Conservation (phyloP, 2,329 filamentous ascomycete genomes). For the Plenodomus tracheiphilus region DNA sequence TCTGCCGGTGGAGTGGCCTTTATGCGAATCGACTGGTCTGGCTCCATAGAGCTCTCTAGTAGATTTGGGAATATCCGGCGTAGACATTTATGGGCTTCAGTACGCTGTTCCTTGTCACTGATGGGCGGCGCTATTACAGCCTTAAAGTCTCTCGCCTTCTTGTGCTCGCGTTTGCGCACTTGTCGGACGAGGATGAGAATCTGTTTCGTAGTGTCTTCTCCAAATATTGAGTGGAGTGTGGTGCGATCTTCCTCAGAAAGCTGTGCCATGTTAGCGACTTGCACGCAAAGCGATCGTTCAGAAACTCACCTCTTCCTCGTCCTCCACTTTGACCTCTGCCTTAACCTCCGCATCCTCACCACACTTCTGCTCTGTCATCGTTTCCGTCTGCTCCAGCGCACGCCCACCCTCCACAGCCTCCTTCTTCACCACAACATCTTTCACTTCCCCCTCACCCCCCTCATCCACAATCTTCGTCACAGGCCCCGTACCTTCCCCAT, state of each 20-base stretch:
- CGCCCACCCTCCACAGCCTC: conserved; percentile 7
- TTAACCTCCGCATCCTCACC: not conserved
- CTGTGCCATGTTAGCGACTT: conserved; percentile 19
- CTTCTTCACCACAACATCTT: conserved; percentile 10
- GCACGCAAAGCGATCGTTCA: not conserved
- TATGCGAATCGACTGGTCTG: conserved; percentile 68
- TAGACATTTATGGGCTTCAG: conserved; percentile 66
- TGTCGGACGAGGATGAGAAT: conserved; percentile 61
- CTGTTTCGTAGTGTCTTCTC: conserved; percentile 51
- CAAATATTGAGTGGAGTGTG: conserved; percentile 54
- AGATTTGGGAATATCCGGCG: conserved; percentile 78
- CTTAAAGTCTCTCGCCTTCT: conserved; percentile 61
- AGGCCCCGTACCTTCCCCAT: conserved; percentile 10
- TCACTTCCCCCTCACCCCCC: conserved; percentile 18
- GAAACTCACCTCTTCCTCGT: not conserved
- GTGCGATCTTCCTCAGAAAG: conserved; percentile 45
- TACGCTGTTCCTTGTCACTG: conserved; percentile 63
- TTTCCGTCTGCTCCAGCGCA: conserved; percentile 18
- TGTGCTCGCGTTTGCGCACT: conserved; percentile 57
- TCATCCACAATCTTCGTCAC: not conserved
- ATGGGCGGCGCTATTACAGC: conserved; percentile 59
- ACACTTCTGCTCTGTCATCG: not conserved
- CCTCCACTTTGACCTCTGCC: not conserved
- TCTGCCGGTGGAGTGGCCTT: conserved; percentile 50
- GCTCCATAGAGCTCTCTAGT: conserved; percentile 76